Evolutionary conservation across 371 early-diverging fungal species (phyloP).

Genomic region (Coemansia sp.): DNA sequence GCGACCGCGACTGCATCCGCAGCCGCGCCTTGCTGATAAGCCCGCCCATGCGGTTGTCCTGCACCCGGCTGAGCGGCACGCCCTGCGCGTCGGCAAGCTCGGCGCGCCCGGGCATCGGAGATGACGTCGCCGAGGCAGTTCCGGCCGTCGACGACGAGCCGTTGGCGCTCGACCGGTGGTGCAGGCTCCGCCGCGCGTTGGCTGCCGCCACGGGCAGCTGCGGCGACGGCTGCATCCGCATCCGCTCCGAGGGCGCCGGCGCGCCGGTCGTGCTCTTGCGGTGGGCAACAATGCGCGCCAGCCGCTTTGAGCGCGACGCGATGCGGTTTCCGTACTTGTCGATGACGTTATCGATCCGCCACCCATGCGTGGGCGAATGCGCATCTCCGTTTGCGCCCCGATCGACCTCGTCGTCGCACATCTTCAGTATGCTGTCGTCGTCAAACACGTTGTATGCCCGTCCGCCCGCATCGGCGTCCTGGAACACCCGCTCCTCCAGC

Average conservation of each 20-base stretch:
- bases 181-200: neutral
- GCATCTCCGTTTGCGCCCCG: constrained; percentile 2
- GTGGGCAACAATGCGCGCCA: constrained; percentile 34
- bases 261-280: constrained; percentile 11
- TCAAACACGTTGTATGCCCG: constrained; percentile 28
- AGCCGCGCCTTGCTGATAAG: constrained; percentile 6
- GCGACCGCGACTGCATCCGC: neutral
- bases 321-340: constrained; percentile 36
- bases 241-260: neutral
- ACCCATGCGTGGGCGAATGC: constrained; percentile 14
- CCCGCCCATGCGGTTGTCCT: constrained; percentile 8
- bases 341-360: constrained; percentile 39
- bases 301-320: constrained; percentile 23
- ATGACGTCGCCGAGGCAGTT: neutral
- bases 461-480: neutral
- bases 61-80: neutral
- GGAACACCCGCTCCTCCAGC: constrained; percentile 41
- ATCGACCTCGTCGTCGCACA: constrained; percentile 28
- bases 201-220: neutral
- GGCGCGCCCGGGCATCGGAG: constrained; percentile 4
- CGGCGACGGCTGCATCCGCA: neutral
- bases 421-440: constrained; percentile 26
- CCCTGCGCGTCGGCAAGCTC: neutral
- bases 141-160: constrained; percentile 29
- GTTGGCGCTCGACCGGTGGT: constrained; percentile 6